A percentile compares a stretch with the other conserved stretches of the same genome.
phyloP scores from a whole-genome alignment of 1,139 yeast genomes.

The Pichia sp. region DNA sequence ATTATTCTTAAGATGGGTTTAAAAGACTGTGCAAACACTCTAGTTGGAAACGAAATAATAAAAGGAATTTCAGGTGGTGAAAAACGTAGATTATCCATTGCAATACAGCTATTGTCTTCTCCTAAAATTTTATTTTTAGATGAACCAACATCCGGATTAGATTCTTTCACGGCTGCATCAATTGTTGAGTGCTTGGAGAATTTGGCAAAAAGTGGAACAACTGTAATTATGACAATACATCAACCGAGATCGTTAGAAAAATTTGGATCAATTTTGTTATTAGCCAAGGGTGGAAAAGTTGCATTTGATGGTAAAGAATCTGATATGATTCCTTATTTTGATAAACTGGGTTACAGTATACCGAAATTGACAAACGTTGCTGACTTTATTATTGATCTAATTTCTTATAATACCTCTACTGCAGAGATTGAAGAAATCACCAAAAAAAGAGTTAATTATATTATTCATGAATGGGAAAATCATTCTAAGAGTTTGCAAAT shows the following conservation, averaged over 20 bases:
- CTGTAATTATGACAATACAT: slow-evolving; percentile 73
- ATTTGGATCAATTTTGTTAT: slow-evolving; percentile 59
- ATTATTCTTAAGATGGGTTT: slow-evolving; percentile 63
- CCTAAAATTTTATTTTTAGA: slow-evolving; percentile 70
- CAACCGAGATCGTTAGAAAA: slow-evolving; percentile 64
- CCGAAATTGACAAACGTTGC: slow-evolving; percentile 63
- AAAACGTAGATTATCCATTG: slow-evolving; percentile 74
- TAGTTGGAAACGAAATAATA: slow-evolving; percentile 62
- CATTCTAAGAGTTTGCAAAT: neutral
- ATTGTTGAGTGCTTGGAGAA: slow-evolving; percentile 53
- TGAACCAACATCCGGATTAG: slow-evolving; percentile 87
- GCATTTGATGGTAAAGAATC: slow-evolving; percentile 56
- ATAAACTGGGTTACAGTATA: slow-evolving; percentile 39
- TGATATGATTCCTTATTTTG: slow-evolving; percentile 37
- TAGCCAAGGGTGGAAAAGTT: slow-evolving; percentile 67
- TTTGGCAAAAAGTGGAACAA: slow-evolving; percentile 49
- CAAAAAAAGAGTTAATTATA: slow-evolving; percentile 28
- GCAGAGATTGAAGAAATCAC: slow-evolving; percentile 38
- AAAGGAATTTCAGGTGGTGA: slow-evolving; percentile 90
- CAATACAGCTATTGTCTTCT: slow-evolving; percentile 62
- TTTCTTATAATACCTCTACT: slow-evolving; percentile 45
- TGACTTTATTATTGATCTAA: slow-evolving; percentile 63
- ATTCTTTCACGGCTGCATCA: slow-evolving; percentile 67
- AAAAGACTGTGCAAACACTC: slow-evolving; percentile 67
- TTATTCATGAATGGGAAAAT: slow-evolving; percentile 34